A percentile compares a stretch with the other conserved stretches of the same genome.
phyloP scores from a whole-genome alignment of 352 stramenopile genomes.

The Pythium brachiatum region DNA sequence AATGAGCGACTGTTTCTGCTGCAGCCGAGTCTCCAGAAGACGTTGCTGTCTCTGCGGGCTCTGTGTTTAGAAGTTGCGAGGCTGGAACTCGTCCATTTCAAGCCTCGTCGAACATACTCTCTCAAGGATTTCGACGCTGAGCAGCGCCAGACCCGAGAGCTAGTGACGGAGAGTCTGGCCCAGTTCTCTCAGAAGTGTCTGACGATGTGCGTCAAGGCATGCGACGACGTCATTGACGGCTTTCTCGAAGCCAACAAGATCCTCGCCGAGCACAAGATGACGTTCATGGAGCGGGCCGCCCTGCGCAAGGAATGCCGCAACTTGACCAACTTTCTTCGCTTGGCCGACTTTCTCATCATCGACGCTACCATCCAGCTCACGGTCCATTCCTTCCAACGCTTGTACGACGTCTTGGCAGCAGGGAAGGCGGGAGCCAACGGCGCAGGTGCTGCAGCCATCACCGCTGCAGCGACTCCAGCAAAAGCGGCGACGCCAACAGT shows the following conservation, averaged over 20 bases:
- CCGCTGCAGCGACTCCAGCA: not conserved
- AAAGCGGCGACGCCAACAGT: slow-evolving; percentile 2
- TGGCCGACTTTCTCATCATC: slow-evolving; percentile 92
- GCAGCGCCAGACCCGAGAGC: slow-evolving; percentile 50
- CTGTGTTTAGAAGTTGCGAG: slow-evolving; percentile 73
- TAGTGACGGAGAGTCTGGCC: slow-evolving; percentile 56
- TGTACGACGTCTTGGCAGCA: slow-evolving; percentile 51
- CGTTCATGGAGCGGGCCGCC: slow-evolving; percentile 94
- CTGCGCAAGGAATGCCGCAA: slow-evolving; percentile 90
- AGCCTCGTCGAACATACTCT: slow-evolving; percentile 68
- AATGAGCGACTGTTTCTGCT: slow-evolving; percentile 89
- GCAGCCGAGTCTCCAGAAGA: slow-evolving; percentile 76
- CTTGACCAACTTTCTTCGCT: slow-evolving; percentile 90
- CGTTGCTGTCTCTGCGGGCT: slow-evolving; percentile 68
- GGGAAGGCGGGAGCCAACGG: slow-evolving; percentile 39
- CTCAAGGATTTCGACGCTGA: slow-evolving; percentile 78
- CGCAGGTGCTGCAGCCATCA: not conserved
- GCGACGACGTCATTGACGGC: slow-evolving; percentile 90
- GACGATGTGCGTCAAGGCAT: slow-evolving; percentile 84
- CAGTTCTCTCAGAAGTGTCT: slow-evolving; percentile 70
- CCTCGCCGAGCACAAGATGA: slow-evolving; percentile 93
- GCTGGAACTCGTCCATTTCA: slow-evolving; percentile 70
- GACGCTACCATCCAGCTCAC: slow-evolving; percentile 88
- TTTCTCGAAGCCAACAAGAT: slow-evolving; percentile 93
- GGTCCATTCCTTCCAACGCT: slow-evolving; percentile 63